Percentiles rank a stretch among this genome's conserved stretches.
Evolutionary conservation across 192 early-diverging fungal genomes (phyloP).

Genomic region (Mycoemilia scoparia): DNA sequence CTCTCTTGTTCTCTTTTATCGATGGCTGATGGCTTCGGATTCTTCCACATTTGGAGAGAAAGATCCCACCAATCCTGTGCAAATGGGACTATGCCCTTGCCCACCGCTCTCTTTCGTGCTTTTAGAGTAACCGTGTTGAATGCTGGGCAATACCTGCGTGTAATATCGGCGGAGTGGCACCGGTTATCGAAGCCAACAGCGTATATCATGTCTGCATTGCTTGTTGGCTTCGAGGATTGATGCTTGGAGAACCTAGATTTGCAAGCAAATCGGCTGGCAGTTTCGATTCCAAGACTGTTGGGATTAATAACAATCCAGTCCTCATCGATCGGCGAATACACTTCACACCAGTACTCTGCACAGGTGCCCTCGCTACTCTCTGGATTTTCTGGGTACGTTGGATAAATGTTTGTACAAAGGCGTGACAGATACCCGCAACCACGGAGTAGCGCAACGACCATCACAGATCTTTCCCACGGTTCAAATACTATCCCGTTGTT

Average conservation of each 20-base stretch:
- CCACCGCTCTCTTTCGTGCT: conserved; percentile 19
- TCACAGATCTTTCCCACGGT: no score
- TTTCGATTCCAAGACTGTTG: conserved; percentile 8
- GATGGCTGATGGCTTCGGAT: conserved; percentile 1
- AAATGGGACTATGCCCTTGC: conserved; percentile 2
- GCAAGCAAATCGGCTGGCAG: conserved; percentile 1
- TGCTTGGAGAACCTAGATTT: neutral
- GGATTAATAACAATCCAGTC: conserved; percentile 36
- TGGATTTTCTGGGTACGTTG: no score
- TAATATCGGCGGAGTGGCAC: conserved; percentile 12
- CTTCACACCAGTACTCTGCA: conserved; percentile 52
- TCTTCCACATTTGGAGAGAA: conserved; percentile 16
- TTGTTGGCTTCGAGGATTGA: conserved; percentile 1
- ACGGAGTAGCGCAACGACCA: no score
- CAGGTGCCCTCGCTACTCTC: no score
- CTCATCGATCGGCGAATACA: conserved; percentile 25
- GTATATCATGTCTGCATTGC: no score
- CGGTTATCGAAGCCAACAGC: conserved; percentile 8
- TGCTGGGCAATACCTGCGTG: conserved; percentile 15
- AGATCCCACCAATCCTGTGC: conserved; percentile 19
- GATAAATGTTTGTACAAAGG: no score
- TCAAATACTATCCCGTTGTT: no score
- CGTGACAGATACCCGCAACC: no score
- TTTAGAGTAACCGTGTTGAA: conserved; percentile 17
- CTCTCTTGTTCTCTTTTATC: conserved; percentile 31